These are phyloP conservation scores for Neonectria sp. DNA, from an alignment of 2,329 filamentous ascomycete genomes.

Conservation along the genomic window DNA sequence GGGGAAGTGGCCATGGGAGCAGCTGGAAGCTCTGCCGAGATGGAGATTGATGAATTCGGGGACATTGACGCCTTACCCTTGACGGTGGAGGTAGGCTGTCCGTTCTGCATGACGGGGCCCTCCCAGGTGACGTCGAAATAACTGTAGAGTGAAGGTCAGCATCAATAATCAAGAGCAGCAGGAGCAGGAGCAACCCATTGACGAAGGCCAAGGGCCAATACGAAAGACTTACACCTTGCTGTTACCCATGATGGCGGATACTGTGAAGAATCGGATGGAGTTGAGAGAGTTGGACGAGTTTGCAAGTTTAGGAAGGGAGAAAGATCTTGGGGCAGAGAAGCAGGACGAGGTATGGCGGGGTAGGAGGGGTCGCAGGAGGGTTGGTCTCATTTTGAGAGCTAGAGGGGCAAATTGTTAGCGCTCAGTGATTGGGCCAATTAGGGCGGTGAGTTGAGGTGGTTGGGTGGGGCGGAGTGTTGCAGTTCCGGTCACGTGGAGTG, in stretches of 20 bases:
- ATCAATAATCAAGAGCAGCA: slow-evolving; percentile 3
- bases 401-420: slow-evolving; percentile 60
- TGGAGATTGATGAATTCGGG: slow-evolving; percentile 20
- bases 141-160: slow-evolving; percentile 55
- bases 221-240: slow-evolving; percentile 72
- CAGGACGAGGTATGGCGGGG: slow-evolving; percentile 60
- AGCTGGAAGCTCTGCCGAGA: not conserved
- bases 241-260: slow-evolving; percentile 79
- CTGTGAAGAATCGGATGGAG: slow-evolving; percentile 63
- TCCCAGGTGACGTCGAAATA: slow-evolving; percentile 83
- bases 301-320: slow-evolving; percentile 59
- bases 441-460: slow-evolving; percentile 9
- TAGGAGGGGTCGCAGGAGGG: slow-evolving; percentile 63
- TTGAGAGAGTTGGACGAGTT: slow-evolving; percentile 58
- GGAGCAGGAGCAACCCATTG: not conserved
- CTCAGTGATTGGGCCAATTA: slow-evolving; percentile 49
- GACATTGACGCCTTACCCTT: slow-evolving; percentile 67
- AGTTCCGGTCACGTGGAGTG: slow-evolving; percentile 50
- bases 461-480: slow-evolving; percentile 35
- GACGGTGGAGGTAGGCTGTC: slow-evolving; percentile 66
- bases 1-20: not conserved
- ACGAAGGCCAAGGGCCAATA: slow-evolving; percentile 19
- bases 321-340: slow-evolving; percentile 58
- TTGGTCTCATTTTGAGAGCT: slow-evolving; percentile 63
- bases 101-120: slow-evolving; percentile 78